Conservation (phyloP, 108 stramenopile species). For the Poteriospumella lacustris region DNA sequence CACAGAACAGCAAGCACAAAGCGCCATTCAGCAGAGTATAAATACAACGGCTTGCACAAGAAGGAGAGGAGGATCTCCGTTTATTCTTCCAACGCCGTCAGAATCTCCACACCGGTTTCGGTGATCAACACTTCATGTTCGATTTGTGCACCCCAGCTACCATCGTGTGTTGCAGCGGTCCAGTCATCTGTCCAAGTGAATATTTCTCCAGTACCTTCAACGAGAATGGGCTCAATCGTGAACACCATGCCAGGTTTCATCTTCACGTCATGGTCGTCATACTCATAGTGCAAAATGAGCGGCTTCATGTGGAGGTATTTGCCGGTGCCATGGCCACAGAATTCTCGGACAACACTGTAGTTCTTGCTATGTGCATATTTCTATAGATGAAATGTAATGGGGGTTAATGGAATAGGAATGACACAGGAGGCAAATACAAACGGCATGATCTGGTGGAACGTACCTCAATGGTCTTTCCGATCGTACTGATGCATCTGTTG, state of each 20-base stretch:
- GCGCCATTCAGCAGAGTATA: no score
- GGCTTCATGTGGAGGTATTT: slow-evolving; percentile 41
- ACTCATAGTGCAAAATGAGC: slow-evolving; percentile 38
- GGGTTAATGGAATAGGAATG: no score
- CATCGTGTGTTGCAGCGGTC: slow-evolving; percentile 44
- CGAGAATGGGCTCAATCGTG: slow-evolving; percentile 49
- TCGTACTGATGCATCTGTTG: slow-evolving; percentile 37
- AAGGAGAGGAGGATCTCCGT: no score
- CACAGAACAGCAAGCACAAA: no score
- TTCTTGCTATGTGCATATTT: slow-evolving; percentile 35
- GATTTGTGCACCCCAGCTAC: slow-evolving; percentile 44
- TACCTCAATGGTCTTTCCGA: slow-evolving; percentile 39
- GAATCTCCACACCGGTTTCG: slow-evolving; percentile 43
- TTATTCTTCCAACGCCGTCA: slow-evolving; percentile 32
- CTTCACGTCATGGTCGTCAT: slow-evolving; percentile 17
- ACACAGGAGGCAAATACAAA: not conserved
- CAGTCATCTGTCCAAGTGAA: slow-evolving; percentile 38
- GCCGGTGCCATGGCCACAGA: slow-evolving; percentile 47
- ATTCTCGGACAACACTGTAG: slow-evolving; percentile 38
- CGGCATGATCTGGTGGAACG: not conserved
- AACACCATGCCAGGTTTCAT: slow-evolving; percentile 47
- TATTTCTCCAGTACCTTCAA: slow-evolving; percentile 39
- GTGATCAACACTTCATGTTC: slow-evolving; percentile 49
- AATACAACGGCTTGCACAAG: no score
- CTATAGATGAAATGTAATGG: slow-evolving; percentile 1